Evolutionary conservation across 140 eudicot species (phyloP).

Genomic region (Ambrosia hybrid): DNA sequence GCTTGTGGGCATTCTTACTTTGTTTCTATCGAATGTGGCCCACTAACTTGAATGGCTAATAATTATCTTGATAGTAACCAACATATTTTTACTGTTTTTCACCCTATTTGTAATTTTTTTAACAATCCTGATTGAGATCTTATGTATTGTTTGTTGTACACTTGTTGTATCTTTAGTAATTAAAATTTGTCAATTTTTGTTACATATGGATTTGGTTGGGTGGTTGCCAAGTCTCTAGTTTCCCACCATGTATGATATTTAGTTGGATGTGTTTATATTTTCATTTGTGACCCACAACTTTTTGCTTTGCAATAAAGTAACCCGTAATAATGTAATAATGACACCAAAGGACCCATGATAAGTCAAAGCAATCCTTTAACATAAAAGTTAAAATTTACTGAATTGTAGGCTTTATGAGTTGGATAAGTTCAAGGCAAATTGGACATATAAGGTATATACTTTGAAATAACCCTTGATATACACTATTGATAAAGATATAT

Average conservation of each 20-base stretch:
- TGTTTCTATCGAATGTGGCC: conserved; percentile 34
- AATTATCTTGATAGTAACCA: conserved; percentile 19
- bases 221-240: conserved; percentile 7
- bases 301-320: neutral
- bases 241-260: neutral
- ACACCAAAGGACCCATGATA: neutral
- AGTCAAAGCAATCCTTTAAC: neutral
- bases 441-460: neutral
- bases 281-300: neutral
- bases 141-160: neutral
- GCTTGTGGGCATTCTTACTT: conserved; percentile 27
- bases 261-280: neutral
- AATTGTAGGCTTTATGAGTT: neutral
- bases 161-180: neutral
- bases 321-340: neutral
- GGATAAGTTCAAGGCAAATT: conserved; percentile 12
- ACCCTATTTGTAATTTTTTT: neutral
- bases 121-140: no score
- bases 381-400: neutral
- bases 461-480: conserved; percentile 2
- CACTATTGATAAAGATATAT: neutral
- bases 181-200: neutral
- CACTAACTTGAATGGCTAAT: conserved; percentile 30
- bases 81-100: neutral
- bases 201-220: neutral